Evolutionary conservation across 192 early-diverging fungal genomes (phyloP).

Genomic region (Coemansia sp.): DNA sequence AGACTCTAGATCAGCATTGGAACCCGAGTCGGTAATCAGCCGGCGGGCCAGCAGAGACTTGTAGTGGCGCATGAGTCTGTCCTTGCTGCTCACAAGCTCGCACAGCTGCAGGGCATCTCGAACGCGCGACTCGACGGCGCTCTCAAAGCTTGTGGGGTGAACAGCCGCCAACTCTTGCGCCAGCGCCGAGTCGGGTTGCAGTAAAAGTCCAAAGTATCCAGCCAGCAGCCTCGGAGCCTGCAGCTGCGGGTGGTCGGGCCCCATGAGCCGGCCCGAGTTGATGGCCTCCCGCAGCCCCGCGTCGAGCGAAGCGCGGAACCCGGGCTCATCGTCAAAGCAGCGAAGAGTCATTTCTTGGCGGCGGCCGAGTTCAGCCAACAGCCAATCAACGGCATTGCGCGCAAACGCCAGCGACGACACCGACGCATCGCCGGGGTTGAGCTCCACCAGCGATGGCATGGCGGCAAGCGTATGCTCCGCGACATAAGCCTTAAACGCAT

Average conservation of each 20-base stretch:
- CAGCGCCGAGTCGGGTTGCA: background rate
- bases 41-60: background rate
- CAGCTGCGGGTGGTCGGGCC: background rate
- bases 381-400: background rate
- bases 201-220: background rate
- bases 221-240: background rate
- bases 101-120: background rate
- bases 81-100: background rate
- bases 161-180: background rate
- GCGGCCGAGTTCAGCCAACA: background rate
- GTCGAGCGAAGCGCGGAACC: background rate
- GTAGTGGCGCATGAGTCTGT: background rate
- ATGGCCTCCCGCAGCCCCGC: background rate
- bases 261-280: background rate
- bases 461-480: constrained; percentile 67
- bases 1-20: background rate
- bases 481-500: constrained; percentile 74
- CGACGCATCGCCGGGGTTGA: constrained; percentile 18
- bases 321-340: background rate
- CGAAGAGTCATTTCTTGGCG: background rate
- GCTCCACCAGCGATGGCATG: constrained; percentile 66
- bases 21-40: background rate
- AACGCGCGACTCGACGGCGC: background rate
- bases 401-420: background rate
- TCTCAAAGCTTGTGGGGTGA: background rate